These are phyloP conservation scores for Chytriomyces sp. DNA, from an alignment of 192 early-diverging fungal species.

Conservation along the genomic window DNA sequence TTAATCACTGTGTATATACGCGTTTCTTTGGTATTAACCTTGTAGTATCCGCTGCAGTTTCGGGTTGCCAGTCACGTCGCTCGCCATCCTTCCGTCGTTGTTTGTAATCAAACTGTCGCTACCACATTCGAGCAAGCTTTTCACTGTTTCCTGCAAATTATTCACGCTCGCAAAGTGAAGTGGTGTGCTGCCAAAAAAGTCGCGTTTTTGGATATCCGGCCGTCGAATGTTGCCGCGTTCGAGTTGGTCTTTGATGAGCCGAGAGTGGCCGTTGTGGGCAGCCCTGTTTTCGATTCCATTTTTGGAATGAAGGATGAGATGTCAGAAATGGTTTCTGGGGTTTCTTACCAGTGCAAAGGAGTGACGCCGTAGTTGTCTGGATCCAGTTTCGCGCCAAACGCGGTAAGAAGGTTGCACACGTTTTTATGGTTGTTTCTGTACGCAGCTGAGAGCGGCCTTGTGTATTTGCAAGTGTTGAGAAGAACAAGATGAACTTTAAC, in stretches of 20 bases:
- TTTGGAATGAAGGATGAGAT: not conserved
- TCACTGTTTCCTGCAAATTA: conserved; percentile 33
- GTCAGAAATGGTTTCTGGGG: not conserved
- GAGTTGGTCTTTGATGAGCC: conserved; percentile 32
- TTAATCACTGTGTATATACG: not conserved
- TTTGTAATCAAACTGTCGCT: conserved; percentile 39
- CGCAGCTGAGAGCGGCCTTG: conserved; percentile 38
- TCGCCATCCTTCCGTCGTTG: conserved; percentile 41
- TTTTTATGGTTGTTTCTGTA: conserved; percentile 34
- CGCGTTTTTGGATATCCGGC: conserved; percentile 37
- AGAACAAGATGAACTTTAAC: not conserved
- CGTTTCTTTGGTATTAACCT: not conserved
- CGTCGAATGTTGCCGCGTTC: conserved; percentile 33
- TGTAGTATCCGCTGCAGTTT: conserved; percentile 6
- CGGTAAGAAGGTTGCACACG: conserved; percentile 36
- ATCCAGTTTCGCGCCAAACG: conserved; percentile 46
- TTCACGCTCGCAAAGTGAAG: conserved; percentile 48
- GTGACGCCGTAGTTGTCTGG: conserved; percentile 44
- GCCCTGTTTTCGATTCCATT: conserved; percentile 24
- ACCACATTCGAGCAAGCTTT: conserved; percentile 34
- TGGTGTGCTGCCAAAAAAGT: conserved; percentile 46
- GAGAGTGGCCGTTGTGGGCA: conserved; percentile 36
- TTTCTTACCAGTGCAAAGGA: conserved; percentile 42
- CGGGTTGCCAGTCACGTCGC: conserved; percentile 31
- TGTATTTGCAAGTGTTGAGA: not conserved